Evolutionary conservation across 2,329 filamentous ascomycete species (phyloP).

Genomic region (Orbilia quercus): DNA sequence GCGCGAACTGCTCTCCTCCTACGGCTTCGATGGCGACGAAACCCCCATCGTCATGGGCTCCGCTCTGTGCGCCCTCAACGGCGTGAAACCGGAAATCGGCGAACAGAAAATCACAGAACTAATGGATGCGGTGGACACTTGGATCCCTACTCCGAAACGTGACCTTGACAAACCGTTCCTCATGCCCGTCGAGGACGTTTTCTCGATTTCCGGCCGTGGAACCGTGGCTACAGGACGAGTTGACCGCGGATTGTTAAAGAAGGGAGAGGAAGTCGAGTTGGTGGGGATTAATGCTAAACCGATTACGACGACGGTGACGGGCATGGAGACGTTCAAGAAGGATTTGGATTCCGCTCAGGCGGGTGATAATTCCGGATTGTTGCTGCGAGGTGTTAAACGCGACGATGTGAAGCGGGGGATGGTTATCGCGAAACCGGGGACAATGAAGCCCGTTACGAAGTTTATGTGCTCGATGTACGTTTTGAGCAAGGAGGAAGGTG

Average conservation of each 20-base stretch:
- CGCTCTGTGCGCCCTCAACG: constrained; percentile 91
- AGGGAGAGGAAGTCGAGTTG: constrained; percentile 92
- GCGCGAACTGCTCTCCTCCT: constrained; percentile 91
- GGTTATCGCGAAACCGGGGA: constrained; percentile 86
- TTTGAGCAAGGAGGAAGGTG: constrained; percentile 96
- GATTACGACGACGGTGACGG: constrained; percentile 99
- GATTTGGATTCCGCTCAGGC: constrained; percentile 95
- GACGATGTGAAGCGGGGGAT: constrained; percentile 95
- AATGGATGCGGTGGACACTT: constrained; percentile 85
- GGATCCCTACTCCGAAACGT: constrained; percentile 95
- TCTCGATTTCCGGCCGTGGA: constrained; percentile 90
- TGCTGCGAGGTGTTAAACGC: constrained; percentile 93
- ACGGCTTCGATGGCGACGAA: constrained; percentile 97
- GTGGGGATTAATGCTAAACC: constrained; percentile 83
- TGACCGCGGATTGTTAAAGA: constrained; percentile 93
- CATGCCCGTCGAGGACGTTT: constrained; percentile 96
- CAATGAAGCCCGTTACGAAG: constrained; percentile 85
- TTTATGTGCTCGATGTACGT: constrained; percentile 98
- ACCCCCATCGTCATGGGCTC: constrained; percentile 98
- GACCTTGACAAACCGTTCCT: constrained; percentile 98
- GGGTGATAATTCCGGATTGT: constrained; percentile 96
- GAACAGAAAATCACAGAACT: constrained; percentile 89
- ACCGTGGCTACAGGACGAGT: constrained; percentile 97
- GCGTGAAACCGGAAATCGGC: constrained; percentile 87
- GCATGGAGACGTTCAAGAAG: constrained; percentile 99